phyloP scores from a whole-genome alignment of 1,139 yeast genomes.

The Sugiyamaella grinbergsii region DNA sequence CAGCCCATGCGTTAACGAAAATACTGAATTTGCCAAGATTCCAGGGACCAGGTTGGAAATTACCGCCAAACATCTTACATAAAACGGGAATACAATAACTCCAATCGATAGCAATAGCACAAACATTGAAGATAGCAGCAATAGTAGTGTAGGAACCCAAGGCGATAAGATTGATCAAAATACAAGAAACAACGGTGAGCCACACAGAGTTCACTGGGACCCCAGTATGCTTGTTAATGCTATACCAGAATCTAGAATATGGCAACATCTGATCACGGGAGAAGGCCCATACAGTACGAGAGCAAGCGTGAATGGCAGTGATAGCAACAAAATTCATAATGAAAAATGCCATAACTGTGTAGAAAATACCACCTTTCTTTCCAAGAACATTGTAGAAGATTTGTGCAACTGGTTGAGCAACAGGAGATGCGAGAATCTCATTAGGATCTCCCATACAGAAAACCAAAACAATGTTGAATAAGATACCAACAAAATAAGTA shows the following conservation, averaged over 20 bases:
- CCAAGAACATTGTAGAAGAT: constrained; percentile 55
- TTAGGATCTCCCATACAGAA: constrained; percentile 61
- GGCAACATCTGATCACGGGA: constrained; percentile 72
- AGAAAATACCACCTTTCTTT: constrained; percentile 55
- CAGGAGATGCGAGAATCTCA: constrained; percentile 52
- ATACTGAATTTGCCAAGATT: constrained; percentile 61
- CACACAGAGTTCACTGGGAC: constrained; percentile 73
- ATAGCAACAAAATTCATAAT: constrained; percentile 51
- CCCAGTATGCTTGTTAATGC: constrained; percentile 53
- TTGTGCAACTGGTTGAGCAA: constrained; percentile 70
- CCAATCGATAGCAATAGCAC: constrained; percentile 71
- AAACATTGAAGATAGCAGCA: constrained; percentile 73
- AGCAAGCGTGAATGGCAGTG: constrained; percentile 62
- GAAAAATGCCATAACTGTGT: constrained; percentile 58
- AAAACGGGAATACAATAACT: constrained; percentile 70
- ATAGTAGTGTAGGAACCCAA: constrained; percentile 71
- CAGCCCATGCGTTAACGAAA: constrained; percentile 51
- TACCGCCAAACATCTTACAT: constrained; percentile 55
- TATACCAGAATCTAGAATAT: constrained; percentile 52
- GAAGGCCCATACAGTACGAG: constrained; percentile 68
- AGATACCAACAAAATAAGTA: constrained; percentile 64
- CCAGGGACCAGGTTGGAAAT: constrained; percentile 71
- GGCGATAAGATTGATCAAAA: constrained; percentile 57
- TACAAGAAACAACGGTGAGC: constrained; percentile 60
- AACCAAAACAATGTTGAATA: constrained; percentile 64